Base-by-base conservation (phyloP, 352 stramenopile genomes). In the Phytophthora syringae region DNA sequence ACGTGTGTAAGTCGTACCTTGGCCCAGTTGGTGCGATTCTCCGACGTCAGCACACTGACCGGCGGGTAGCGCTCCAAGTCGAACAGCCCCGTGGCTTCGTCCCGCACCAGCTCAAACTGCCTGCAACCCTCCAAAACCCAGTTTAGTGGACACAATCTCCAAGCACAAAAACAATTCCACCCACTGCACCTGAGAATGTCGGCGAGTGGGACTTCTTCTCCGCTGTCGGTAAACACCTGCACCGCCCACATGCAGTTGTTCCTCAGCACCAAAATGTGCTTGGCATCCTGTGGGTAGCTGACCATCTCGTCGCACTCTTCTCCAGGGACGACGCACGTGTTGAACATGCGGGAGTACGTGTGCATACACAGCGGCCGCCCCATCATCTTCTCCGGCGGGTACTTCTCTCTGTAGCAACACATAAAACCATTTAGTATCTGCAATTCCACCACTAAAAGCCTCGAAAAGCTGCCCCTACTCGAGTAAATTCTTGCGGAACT, bases 261-360 rank as follows among this genome's bases (percentile, higher is more conserved):
- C 32, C 86, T 75, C 50, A 98, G 72, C 34, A 99, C 94, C 37
- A 99, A 75, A 61, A 98, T 96, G 82, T 99, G 94, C 59, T 89
- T 95, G 64, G 96, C 69, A 20, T 93, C 79, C 39, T 93, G 89
- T 52, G 96, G 92, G 60, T 97, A 98, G 77, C 68, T 83, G 59
- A 87, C 71, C 60, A 96, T 88, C 60, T 93, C 84, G 57, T 96
- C 88, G 47, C 83, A 93, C 30, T 96, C 85, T 60, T 96, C 86
- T 20, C 86, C 89, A 9, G 97, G 97, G 57, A 99, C 95, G 21
- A 98, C 83, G 76, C 94, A 99, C 47, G 95, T 95, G 83, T 99
- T 99, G 76, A 99, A 98, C 88, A 98, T 97, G 59, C 90, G 91
- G 64, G 93, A 96, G 75, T 97, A 98, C 75, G 93, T 96, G 68